A percentile compares a stretch with the other conserved stretches of the same genome.
phyloP scores from a whole-genome alignment of 176 grass and related monocot species.

The Puccinellia tenuiflora region DNA sequence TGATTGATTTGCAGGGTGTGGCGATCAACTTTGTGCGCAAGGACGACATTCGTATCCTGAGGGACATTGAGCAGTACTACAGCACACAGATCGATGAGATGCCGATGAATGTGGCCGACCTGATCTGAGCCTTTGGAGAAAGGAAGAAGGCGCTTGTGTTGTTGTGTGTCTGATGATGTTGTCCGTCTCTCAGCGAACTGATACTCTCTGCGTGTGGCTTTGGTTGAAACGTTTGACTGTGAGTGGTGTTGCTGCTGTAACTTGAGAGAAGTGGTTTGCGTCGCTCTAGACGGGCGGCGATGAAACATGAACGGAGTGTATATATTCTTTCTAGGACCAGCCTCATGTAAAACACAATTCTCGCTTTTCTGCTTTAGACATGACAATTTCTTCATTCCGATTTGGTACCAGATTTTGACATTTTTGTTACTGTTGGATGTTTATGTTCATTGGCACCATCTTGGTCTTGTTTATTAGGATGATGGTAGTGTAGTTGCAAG shows the following conservation, averaged over 20 bases:
- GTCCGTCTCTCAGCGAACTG: too few species aligned
- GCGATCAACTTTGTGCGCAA: constrained; percentile 96
- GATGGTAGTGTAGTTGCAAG: too few species aligned
- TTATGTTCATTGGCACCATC: too few species aligned
- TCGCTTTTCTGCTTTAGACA: neutral
- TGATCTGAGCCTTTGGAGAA: constrained; percentile 42
- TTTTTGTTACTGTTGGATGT: too few species aligned
- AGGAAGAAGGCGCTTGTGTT: neutral
- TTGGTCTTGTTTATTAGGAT: too few species aligned
- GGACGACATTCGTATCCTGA: constrained; percentile 92
- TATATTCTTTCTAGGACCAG: neutral
- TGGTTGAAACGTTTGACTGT: neutral
- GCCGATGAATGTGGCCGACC: constrained; percentile 98
- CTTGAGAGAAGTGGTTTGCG: neutral
- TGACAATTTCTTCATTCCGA: neutral
- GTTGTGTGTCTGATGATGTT: neutral
- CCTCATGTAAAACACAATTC: constrained; percentile 9
- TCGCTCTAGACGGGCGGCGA: neutral
- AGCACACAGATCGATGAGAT: constrained; percentile 99
- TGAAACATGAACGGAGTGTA: neutral
- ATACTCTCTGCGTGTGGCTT: neutral
- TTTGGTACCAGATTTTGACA: neutral
- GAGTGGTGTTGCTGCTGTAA: neutral
- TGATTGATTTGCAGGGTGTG: constrained; percentile 57
- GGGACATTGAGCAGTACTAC: constrained; percentile 98